Conservation (phyloP, 2,329 filamentous ascomycete species). For the Akanthomyces dipterigenus region DNA sequence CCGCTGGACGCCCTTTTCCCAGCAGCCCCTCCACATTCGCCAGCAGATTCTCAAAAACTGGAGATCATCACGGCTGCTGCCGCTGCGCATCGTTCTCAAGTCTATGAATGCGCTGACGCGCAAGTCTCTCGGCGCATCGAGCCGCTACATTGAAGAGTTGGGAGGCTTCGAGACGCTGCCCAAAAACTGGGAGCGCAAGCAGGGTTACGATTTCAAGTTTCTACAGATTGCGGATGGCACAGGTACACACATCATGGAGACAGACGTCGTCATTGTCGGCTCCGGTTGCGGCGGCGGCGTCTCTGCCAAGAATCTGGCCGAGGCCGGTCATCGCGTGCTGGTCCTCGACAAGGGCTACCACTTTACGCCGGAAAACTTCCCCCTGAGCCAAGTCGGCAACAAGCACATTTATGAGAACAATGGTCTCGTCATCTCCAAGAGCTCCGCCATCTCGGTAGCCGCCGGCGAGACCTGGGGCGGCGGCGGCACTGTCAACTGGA, state of each 20-base stretch:
- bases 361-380: constrained; percentile 64
- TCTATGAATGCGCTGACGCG: constrained; percentile 48
- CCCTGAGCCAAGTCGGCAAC: constrained; percentile 58
- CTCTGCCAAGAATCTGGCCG: constrained; percentile 70
- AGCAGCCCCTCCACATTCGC: constrained; percentile 54
- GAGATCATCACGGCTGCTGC: constrained; percentile 48
- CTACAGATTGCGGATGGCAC: constrained; percentile 43
- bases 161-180: constrained; percentile 53
- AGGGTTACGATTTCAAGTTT: constrained; percentile 52
- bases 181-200: constrained; percentile 37
- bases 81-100: constrained; percentile 50
- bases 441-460: constrained; percentile 53
- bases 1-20: constrained; percentile 53
- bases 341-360: constrained; percentile 81
- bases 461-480: constrained; percentile 75
- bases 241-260: constrained; percentile 56
- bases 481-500: constrained; percentile 87
- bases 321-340: constrained; percentile 67
- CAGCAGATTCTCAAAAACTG: constrained; percentile 58
- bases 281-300: constrained; percentile 84
- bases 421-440: constrained; percentile 49
- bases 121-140: constrained; percentile 48
- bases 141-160: constrained; percentile 46
- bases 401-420: constrained; percentile 64
- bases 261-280: constrained; percentile 79